phyloP scores from a whole-genome alignment of 2,329 filamentous ascomycete genomes.

The Arthroderma sp. region DNA sequence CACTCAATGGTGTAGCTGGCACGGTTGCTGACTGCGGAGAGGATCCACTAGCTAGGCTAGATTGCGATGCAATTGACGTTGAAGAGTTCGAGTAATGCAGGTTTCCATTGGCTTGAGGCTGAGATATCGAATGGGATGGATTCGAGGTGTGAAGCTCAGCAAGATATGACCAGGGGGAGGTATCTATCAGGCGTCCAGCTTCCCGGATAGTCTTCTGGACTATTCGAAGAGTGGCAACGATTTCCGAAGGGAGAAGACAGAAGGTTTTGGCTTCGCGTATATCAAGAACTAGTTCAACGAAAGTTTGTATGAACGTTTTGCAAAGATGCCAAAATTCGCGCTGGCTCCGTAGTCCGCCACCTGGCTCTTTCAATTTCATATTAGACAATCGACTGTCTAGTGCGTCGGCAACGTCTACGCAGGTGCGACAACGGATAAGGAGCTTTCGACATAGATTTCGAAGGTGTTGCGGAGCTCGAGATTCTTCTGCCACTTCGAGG shows the following conservation, averaged over 20 bases:
- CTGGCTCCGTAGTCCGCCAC: conserved; percentile 49
- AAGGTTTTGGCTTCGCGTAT: conserved; percentile 37
- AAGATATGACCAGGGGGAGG: conserved; percentile 51
- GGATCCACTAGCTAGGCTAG: conserved; percentile 17
- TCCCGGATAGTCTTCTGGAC: conserved; percentile 76
- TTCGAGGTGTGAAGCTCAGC: conserved; percentile 31
- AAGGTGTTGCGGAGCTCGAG: conserved; percentile 47
- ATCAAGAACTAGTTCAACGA: conserved; percentile 37
- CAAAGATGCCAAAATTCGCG: conserved; percentile 57
- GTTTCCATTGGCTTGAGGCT: conserved; percentile 18
- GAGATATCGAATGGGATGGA: conserved; percentile 25
- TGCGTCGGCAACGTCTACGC: conserved; percentile 60
- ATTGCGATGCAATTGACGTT: conserved; percentile 9
- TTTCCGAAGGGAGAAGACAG: conserved; percentile 48
- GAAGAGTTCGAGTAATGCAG: conserved; percentile 21
- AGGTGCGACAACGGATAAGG: conserved; percentile 57
- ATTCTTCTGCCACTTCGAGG: conserved; percentile 51
- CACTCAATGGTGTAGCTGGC: conserved; percentile 80
- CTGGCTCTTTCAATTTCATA: conserved; percentile 77
- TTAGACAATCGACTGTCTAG: conserved; percentile 61
- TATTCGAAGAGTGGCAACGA: conserved; percentile 61
- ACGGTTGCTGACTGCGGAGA: conserved; percentile 45
- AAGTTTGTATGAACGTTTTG: conserved; percentile 44
- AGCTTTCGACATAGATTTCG: conserved; percentile 57
- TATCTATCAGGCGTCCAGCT: conserved; percentile 58